Percentiles rank a stretch among this genome's conserved stretches.
These are phyloP conservation scores for Alternaria sp. DNA, from an alignment of 2,329 filamentous ascomycete species.

Conservation along the genomic window DNA sequence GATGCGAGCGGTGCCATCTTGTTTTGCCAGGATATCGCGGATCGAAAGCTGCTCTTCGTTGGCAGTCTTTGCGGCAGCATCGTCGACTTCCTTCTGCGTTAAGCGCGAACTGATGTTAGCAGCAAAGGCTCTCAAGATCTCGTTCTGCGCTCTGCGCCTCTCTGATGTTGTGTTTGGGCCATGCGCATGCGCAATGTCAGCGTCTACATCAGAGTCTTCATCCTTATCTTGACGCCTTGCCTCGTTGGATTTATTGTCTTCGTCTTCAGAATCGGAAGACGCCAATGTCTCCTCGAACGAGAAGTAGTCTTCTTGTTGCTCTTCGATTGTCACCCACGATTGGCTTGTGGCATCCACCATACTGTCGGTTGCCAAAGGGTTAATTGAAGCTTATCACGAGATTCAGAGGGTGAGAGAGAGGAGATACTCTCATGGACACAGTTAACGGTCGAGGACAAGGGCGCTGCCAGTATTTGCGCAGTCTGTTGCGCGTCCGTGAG, in stretches of 20 bases:
- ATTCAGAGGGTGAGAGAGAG: not conserved
- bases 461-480: slow-evolving; percentile 21
- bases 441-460: slow-evolving; percentile 12
- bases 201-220: slow-evolving; percentile 37
- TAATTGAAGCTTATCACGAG: not conserved
- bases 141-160: slow-evolving; percentile 54
- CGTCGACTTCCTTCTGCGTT: slow-evolving; percentile 52
- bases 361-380: not conserved
- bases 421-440: slow-evolving; percentile 1
- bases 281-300: slow-evolving; percentile 19
- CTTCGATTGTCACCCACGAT: slow-evolving; percentile 28
- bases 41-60: slow-evolving; percentile 63
- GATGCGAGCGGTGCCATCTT: slow-evolving; percentile 68
- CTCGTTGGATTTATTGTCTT: slow-evolving; percentile 1
- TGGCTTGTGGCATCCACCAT: slow-evolving; percentile 15
- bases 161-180: slow-evolving; percentile 44
- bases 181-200: slow-evolving; percentile 31
- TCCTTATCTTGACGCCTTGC: slow-evolving; percentile 10
- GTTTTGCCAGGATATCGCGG: slow-evolving; percentile 62
- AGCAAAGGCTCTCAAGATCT: slow-evolving; percentile 54
- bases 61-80: slow-evolving; percentile 41
- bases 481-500: slow-evolving; percentile 7
- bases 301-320: slow-evolving; percentile 30
- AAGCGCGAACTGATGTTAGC: slow-evolving; percentile 55
- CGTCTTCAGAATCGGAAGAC: slow-evolving; percentile 12